Evolutionary conservation across 2,329 filamentous ascomycete species (phyloP).

Genomic region (Cordyceps militaris): DNA sequence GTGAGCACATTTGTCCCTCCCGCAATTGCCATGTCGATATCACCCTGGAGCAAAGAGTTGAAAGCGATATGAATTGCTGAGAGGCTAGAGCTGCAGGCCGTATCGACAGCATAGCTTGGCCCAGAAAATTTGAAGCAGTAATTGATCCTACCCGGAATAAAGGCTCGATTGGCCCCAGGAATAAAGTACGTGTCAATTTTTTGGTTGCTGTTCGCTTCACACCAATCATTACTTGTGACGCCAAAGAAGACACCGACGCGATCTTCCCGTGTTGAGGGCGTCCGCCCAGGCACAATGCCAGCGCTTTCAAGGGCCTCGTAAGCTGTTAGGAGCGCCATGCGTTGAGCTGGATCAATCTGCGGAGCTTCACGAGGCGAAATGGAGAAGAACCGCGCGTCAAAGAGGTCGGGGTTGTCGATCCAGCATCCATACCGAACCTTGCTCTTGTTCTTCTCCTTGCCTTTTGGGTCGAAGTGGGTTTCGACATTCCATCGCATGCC

Average conservation of each 20-base stretch:
- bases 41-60: slow-evolving; percentile 65
- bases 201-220: slow-evolving; percentile 43
- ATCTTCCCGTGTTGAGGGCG: slow-evolving; percentile 42
- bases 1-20: slow-evolving; percentile 67
- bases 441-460: slow-evolving; percentile 45
- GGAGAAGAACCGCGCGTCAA: slow-evolving; percentile 71
- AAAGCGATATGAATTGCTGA: slow-evolving; percentile 64
- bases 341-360: slow-evolving; percentile 68
- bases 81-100: slow-evolving; percentile 70
- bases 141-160: slow-evolving; percentile 56
- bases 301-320: slow-evolving; percentile 73
- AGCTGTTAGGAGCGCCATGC: slow-evolving; percentile 61
- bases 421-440: neutral
- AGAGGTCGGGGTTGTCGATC: slow-evolving; percentile 53
- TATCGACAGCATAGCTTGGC: slow-evolving; percentile 65
- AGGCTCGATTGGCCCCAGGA: slow-evolving; percentile 34
- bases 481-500: slow-evolving; percentile 58
- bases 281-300: slow-evolving; percentile 58
- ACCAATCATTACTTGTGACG: neutral
- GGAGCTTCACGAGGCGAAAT: slow-evolving; percentile 70
- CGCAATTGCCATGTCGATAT: slow-evolving; percentile 71
- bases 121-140: slow-evolving; percentile 74
- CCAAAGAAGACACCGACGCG: slow-evolving; percentile 55
- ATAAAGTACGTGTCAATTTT: slow-evolving; percentile 56
- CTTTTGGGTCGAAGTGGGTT: slow-evolving; percentile 58